These are phyloP conservation scores for Cercophora newfieldiana DNA, from an alignment of 495 filamentous ascomycete genomes.

Conservation along the genomic window DNA sequence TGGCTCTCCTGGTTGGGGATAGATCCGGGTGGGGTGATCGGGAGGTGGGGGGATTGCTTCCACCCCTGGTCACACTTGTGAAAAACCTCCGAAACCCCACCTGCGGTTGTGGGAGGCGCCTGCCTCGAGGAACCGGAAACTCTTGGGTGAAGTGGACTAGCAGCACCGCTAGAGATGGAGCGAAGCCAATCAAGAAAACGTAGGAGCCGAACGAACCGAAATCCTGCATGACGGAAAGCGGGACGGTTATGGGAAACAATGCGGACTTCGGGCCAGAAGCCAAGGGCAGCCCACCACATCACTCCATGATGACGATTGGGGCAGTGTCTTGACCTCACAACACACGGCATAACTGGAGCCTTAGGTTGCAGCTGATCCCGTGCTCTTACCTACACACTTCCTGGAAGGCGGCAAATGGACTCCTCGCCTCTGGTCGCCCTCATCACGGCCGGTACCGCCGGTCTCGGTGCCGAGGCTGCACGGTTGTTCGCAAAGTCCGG, in stretches of 20 bases:
- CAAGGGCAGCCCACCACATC: neutral
- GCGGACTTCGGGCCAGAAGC: neutral
- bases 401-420: neutral
- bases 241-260: neutral
- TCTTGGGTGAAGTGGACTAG: neutral
- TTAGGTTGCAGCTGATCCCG: neutral
- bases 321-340: neutral
- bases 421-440: conserved; percentile 41
- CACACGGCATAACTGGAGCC: neutral
- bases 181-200: neutral
- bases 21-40: neutral
- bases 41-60: neutral
- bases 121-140: neutral
- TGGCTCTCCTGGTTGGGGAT: neutral
- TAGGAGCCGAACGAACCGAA: neutral
- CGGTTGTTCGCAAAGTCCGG: conserved; percentile 49
- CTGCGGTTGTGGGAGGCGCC: no score
- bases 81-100: neutral
- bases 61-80: no score
- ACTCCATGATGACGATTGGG: neutral
- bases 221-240: neutral
- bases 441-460: conserved; percentile 57
- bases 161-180: neutral
- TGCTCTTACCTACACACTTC: neutral
- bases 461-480: conserved; percentile 56